Evolutionary conservation across 257 asterid genomes (phyloP), one percentile per base, ranked within the genome.

Genomic region (Ajuga chamaepitys): DNA sequence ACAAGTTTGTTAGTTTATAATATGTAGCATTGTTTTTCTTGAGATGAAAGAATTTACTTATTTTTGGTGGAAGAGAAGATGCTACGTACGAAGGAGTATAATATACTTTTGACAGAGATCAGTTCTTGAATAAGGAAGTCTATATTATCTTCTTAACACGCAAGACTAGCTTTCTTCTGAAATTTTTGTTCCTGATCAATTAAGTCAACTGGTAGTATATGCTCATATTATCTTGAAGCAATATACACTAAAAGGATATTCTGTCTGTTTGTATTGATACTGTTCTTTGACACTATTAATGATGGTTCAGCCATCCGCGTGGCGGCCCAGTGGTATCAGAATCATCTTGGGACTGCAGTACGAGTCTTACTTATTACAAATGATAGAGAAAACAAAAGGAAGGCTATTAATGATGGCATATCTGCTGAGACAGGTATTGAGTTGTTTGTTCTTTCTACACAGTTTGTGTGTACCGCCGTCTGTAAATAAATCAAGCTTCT

Each of bases 311-410:
- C 99, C 24, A 94, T 94, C 59, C 82, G 99, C 47, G 95, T 82
- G 68, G 97, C 99, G 40, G 76, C 95, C 55, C 91, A 80, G 45
- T 94, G 99, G 99, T 94, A 90, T 81, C 97, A 90, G 69, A 83
- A 78, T 77, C 99, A 94, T 81, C 96, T 94, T 14, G 89, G 93
- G 3, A 41, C 63, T 54, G 69, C 71, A 56, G 82, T 75, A 17
- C 79, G 77, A 8, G 37, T 30, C 37, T 0, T 30, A 30, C 37
- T 30, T 30, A 3, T 30, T 67, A 94, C 99, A 32, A 94, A 94
- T 77, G 99, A 94, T 66, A 80, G 84, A 76, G 97, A 94, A 35
- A 94, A 90, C 77, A 86, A 80, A 81, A 86, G 79, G 73, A 94
- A 94, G 77, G 97, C 99, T 71, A 62, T 66, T 14, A 81, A 80